These are phyloP conservation scores for Bromus sterilis DNA, from an alignment of 176 grass and related monocot species.

Conservation along the genomic window DNA sequence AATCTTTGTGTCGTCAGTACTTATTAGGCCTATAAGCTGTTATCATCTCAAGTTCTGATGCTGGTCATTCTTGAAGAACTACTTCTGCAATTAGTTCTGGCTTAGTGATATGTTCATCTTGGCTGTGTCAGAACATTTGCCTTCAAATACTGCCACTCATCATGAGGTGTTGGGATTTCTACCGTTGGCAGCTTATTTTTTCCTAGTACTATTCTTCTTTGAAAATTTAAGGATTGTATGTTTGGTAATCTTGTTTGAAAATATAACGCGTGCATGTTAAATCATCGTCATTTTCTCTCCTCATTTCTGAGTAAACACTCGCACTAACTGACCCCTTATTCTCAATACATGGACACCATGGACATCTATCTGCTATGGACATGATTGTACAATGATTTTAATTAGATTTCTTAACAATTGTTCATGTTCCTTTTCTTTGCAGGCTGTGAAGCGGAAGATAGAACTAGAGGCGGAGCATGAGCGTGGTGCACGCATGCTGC, in stretches of 20 bases:
- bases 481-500: constrained; percentile 35
- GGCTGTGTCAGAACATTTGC: neutral
- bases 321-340: neutral
- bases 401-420: constrained; percentile 1
- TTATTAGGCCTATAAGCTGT: neutral
- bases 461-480: constrained; percentile 61
- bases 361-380: neutral
- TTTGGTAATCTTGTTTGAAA: neutral
- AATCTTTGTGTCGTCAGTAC: neutral
- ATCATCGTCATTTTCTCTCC: neutral
- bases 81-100: neutral
- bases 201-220: neutral
- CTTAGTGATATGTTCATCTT: neutral
- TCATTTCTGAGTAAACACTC: neutral
- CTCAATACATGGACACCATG: neutral
- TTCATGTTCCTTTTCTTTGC: constrained; percentile 14
- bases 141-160: neutral
- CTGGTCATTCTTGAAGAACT: neutral
- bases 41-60: neutral
- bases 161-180: neutral
- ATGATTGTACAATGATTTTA: neutral
- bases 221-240: neutral
- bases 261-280: neutral
- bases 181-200: neutral
- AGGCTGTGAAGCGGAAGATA: constrained; percentile 66